These are phyloP conservation scores for Hyaloscypha hepaticicola DNA, from an alignment of 495 filamentous ascomycete genomes.

Conservation along the genomic window DNA sequence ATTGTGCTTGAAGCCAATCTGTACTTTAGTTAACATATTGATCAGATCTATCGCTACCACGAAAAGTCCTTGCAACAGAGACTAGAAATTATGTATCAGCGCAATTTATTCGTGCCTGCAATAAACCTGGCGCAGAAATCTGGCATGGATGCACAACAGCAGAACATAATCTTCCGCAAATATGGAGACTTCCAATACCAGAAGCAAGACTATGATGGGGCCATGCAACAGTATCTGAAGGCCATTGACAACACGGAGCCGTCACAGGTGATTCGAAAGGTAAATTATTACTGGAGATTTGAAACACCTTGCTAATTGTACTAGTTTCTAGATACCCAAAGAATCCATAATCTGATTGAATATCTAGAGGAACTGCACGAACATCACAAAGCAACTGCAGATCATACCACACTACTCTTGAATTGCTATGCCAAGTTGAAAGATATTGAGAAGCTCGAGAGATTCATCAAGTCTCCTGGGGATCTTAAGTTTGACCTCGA, in stretches of 20 bases:
- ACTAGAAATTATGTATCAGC: slow-evolving; percentile 89
- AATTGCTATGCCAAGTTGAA: slow-evolving; percentile 99
- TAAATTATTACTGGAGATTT: slow-evolving; percentile 32
- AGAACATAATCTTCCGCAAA: slow-evolving; percentile 87
- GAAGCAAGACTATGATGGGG: slow-evolving; percentile 90
- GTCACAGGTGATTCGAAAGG: slow-evolving; percentile 90
- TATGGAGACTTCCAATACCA: slow-evolving; percentile 97
- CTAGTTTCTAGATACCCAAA: slow-evolving; percentile 89
- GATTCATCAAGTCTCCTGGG: slow-evolving; percentile 92
- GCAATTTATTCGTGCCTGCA: slow-evolving; percentile 87
- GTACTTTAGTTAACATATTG: slow-evolving; percentile 18
- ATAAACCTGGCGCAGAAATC: slow-evolving; percentile 92
- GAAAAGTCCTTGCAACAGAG: slow-evolving; percentile 89
- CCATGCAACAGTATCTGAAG: slow-evolving; percentile 97
- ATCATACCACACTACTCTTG: slow-evolving; percentile 90
- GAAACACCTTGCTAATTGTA: neutral
- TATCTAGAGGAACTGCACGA: slow-evolving; percentile 97
- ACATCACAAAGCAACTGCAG: slow-evolving; percentile 88
- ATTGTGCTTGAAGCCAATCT: neutral
- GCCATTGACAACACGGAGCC: slow-evolving; percentile 95
- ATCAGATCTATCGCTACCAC: slow-evolving; percentile 80
- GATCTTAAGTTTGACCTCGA: slow-evolving; percentile 96
- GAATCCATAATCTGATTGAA: slow-evolving; percentile 96
- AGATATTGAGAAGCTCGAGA: slow-evolving; percentile 90
- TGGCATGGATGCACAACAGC: slow-evolving; percentile 72